These are phyloP conservation scores for Firmiana major DNA, from an alignment of 345 rosid genomes.

Conservation along the genomic window DNA sequence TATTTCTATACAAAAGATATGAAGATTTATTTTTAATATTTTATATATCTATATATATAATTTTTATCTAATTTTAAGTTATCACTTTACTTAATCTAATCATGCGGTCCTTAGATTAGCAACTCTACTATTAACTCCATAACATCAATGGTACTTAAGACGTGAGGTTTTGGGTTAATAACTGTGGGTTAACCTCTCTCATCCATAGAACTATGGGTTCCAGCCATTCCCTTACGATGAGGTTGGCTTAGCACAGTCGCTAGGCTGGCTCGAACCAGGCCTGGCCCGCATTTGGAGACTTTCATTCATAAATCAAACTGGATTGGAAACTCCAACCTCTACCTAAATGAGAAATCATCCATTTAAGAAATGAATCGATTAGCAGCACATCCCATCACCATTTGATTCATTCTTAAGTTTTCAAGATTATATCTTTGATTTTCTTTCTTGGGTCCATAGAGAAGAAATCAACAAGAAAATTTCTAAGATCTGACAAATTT, in stretches of 20 bases:
- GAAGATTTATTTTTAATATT: too few relatives aligned
- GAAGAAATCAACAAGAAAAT: too few relatives aligned
- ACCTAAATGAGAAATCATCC: background rate
- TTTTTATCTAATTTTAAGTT: too few relatives aligned
- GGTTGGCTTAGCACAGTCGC: background rate
- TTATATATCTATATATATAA: too few relatives aligned
- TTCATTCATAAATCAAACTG: background rate
- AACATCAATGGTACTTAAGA: too few relatives aligned
- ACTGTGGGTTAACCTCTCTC: background rate
- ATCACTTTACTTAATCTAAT: too few relatives aligned
- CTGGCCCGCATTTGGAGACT: background rate
- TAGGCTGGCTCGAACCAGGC: background rate
- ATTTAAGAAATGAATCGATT: background rate
- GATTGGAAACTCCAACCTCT: background rate
- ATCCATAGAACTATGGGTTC: background rate
- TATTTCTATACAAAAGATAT: too few relatives aligned
- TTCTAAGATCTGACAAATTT: too few relatives aligned
- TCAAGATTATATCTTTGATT: background rate
- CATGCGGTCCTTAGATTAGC: too few relatives aligned
- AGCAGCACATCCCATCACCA: background rate
- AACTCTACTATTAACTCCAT: too few relatives aligned
- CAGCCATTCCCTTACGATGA: background rate
- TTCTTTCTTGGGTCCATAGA: background rate
- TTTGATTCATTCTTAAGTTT: background rate
- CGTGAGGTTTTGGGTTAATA: background rate